Evolutionary conservation across 2,329 filamentous ascomycete genomes (phyloP), one percentile per base, ranked within the genome.

Genomic region (Aspergillus felis): DNA sequence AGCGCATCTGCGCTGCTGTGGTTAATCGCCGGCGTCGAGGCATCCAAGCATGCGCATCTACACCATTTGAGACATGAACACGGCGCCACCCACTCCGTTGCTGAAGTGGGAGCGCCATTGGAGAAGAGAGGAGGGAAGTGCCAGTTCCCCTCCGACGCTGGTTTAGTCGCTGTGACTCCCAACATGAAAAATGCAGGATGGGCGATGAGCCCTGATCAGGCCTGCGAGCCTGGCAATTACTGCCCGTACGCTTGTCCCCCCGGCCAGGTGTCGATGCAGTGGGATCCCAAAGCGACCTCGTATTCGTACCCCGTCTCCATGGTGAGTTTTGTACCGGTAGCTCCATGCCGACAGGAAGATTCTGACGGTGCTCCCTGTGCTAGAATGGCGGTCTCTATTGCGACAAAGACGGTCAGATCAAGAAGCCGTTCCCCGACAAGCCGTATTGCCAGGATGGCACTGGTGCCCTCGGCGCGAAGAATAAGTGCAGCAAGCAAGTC

Each of bases 191-290:
- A 93, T 75, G 87, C 80, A 51, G 90, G 90, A 60, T 93, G 89
- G 86, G 90, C 89, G 46, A 86, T 92, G 84, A 89, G 87, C 66
- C 89, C 89, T 3, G 86, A 92, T 71, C 83, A 89, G 70, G 71
- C 82, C 54, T 92, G 90, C 72, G 79, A 78, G 57, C 82, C 85
- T 4, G 88, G 85, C 57, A 83, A 72, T 63, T 92, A 88, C 74
- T 92, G 90, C 69, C 90, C 90, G 1, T 87, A 89, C 71, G 89
- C 90, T 54, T 92, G 90, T 71, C 87, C 87, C 58, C 73, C 89
- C 0, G 89, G 89, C 58, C 84, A 90, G 78, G 84, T 92, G 28
- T 90, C 89, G 80, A 84, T 86, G 61, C 90, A 93, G 73, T 92
- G 90, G 90, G 85, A 91, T 68, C 86, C 87, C 0, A 74, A 80